Conservation (phyloP, 345 rosid genomes). For the Salix udensis region DNA sequence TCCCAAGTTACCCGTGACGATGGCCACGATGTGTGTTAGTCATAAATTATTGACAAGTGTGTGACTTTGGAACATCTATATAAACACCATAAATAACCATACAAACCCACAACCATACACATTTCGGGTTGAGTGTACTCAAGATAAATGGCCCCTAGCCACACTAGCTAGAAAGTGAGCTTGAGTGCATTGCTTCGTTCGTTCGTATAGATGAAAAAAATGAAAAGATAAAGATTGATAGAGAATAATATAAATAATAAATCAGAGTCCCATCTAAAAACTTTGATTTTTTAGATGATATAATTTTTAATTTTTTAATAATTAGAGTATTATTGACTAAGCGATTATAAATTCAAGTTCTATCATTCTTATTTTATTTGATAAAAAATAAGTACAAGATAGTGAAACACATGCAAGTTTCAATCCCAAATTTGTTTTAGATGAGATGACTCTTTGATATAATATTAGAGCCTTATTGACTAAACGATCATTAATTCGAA, state of each 20-base stretch:
- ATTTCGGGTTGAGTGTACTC: not conserved
- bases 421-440: too few species aligned
- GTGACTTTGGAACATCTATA: not conserved
- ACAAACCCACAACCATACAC: not conserved
- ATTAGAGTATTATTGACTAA: too few species aligned
- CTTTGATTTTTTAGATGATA: too few species aligned
- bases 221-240: not conserved
- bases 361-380: too few species aligned
- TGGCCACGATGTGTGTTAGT: not conserved
- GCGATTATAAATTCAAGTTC: too few species aligned
- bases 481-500: rapidly evolving
- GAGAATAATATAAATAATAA: too few species aligned
- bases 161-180: not conserved
- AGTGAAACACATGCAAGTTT: too few species aligned
- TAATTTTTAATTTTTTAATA: too few species aligned
- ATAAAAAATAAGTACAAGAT: too few species aligned
- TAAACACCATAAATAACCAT: not conserved
- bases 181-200: not conserved
- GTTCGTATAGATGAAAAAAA: not conserved
- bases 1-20: not conserved
- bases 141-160: not conserved
- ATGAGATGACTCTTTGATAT: too few species aligned
- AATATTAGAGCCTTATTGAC: too few species aligned
- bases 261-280: too few species aligned
- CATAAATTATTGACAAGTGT: not conserved